These are phyloP conservation scores for Populus deltoides DNA, from an alignment of 345 rosid genomes.

Conservation along the genomic window DNA sequence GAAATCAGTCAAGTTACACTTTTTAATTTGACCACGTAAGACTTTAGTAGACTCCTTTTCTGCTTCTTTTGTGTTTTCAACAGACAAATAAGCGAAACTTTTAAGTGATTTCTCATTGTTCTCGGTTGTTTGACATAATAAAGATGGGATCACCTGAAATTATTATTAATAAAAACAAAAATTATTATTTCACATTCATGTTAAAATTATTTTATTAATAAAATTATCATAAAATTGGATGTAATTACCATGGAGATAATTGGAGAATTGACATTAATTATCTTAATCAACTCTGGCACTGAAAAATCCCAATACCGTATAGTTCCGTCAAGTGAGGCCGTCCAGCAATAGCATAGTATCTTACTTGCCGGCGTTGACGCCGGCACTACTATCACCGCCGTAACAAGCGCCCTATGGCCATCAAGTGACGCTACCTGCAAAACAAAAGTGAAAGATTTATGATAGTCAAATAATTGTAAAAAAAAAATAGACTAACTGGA, in stretches of 20 bases:
- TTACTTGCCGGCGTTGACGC: conserved; percentile 51
- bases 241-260: conserved; percentile 69
- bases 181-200: neutral
- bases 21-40: conserved; percentile 53
- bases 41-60: neutral
- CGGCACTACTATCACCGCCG: conserved; percentile 72
- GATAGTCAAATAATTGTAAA: neutral
- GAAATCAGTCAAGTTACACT: conserved; percentile 66
- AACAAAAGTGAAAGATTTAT: neutral
- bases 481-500: neutral
- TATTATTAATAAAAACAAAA: neutral
- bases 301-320: conserved; percentile 90
- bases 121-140: conserved; percentile 39
- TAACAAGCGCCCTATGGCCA: conserved; percentile 74
- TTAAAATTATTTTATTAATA: neutral
- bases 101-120: conserved; percentile 31
- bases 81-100: conserved; percentile 67
- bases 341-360: conserved; percentile 77
- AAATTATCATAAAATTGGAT: neutral
- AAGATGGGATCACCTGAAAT: conserved; percentile 76
- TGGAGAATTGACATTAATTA: conserved; percentile 52
- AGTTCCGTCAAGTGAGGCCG: conserved; percentile 88
- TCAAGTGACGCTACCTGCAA: conserved; percentile 64
- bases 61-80: conserved; percentile 37
- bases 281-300: conserved; percentile 68